Conservation (phyloP, 108 stramenopile genomes). For the Mediolabrus comicus region DNA sequence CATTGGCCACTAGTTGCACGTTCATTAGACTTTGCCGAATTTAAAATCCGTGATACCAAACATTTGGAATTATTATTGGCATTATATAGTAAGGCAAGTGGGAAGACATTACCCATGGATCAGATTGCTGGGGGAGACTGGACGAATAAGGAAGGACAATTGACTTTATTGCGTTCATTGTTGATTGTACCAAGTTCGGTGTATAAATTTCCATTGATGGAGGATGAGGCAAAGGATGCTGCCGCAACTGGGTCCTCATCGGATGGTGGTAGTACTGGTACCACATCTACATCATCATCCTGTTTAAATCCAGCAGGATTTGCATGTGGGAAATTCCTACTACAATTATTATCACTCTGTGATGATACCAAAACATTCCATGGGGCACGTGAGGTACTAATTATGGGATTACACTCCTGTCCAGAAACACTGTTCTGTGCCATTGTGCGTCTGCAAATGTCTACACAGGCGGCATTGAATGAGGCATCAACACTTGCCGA, state of each 20-base stretch:
- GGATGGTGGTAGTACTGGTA: background rate
- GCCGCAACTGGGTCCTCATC: conserved; percentile 47
- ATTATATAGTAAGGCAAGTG: conserved; percentile 69
- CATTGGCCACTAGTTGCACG: conserved; percentile 84
- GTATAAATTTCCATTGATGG: conserved; percentile 68
- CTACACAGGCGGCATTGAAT: conserved; percentile 17
- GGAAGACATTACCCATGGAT: conserved; percentile 54
- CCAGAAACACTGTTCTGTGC: conserved; percentile 84
- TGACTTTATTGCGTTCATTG: conserved; percentile 74
- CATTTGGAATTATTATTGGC: conserved; percentile 75
- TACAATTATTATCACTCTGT: conserved; percentile 70
- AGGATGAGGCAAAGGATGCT: conserved; percentile 72
- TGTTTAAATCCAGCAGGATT: conserved; percentile 65
- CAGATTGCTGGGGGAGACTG: conserved; percentile 66
- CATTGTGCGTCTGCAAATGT: conserved; percentile 58
- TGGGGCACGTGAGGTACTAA: conserved; percentile 72
- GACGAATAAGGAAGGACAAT: conserved; percentile 79
- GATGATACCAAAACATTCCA: conserved; percentile 74
- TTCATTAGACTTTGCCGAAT: conserved; percentile 84
- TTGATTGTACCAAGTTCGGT: conserved; percentile 60
- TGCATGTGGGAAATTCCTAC: conserved; percentile 73
- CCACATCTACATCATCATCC: conserved; percentile 3
- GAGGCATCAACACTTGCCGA: conserved; percentile 9
- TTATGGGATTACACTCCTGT: conserved; percentile 64
- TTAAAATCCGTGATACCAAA: conserved; percentile 67